A percentile compares a stretch with the other conserved stretches of the same genome.
phyloP scores from a whole-genome alignment of 192 early-diverging fungal genomes.

The Linnemannia exigua region DNA sequence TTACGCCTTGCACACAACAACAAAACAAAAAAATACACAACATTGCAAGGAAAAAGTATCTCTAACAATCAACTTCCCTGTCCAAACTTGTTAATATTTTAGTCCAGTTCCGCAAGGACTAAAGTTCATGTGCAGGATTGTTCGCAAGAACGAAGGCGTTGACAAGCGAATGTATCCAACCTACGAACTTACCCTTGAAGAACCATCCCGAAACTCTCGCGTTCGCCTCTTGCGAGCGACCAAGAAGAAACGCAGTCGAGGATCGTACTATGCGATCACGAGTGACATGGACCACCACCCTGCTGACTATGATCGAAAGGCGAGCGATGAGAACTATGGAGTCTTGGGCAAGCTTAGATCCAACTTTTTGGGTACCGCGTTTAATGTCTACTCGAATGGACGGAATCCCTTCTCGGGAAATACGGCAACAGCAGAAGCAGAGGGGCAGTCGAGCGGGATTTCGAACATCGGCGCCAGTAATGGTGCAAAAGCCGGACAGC shows the following conservation, averaged over 20 bases:
- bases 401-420: slow-evolving; percentile 57
- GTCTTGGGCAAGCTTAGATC: slow-evolving; percentile 65
- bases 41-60: not conserved
- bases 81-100: not conserved
- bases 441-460: not conserved
- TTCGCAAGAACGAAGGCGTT: slow-evolving; percentile 69
- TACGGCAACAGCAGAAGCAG: not conserved
- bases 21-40: not conserved
- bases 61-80: not conserved
- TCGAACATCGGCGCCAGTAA: not conserved
- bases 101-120: slow-evolving; percentile 79
- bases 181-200: slow-evolving; percentile 80
- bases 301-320: slow-evolving; percentile 28
- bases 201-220: slow-evolving; percentile 32
- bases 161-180: slow-evolving; percentile 75
- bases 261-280: slow-evolving; percentile 75
- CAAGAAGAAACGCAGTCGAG: slow-evolving; percentile 76
- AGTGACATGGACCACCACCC: slow-evolving; percentile 32
- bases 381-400: slow-evolving; percentile 78
- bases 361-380: slow-evolving; percentile 90
- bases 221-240: slow-evolving; percentile 77
- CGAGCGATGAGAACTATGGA: slow-evolving; percentile 37
- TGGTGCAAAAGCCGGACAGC: slow-evolving; percentile 11
- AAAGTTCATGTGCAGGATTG: slow-evolving; percentile 78
- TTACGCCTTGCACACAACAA: not conserved